Conservation (phyloP, 208 protist species). For the Leishmania guyanensis region DNA sequence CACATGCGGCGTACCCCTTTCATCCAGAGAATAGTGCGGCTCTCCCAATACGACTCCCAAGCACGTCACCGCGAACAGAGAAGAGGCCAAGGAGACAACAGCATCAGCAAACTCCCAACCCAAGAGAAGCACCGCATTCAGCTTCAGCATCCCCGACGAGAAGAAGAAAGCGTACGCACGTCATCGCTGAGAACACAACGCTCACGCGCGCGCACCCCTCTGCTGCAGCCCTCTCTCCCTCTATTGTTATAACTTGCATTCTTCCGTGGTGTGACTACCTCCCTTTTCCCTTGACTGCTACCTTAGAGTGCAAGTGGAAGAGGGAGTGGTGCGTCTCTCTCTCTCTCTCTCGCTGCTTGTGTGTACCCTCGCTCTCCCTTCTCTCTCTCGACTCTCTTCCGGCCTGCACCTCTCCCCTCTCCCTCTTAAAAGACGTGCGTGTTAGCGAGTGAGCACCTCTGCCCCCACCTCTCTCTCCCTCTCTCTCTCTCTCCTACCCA, state of each 20-base stretch:
- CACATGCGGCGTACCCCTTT: too few species aligned
- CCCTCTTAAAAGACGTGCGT: background rate
- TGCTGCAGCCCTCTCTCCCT: background rate
- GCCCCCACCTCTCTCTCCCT: background rate
- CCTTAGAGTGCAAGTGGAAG: background rate
- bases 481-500: background rate
- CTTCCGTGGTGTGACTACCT: background rate
- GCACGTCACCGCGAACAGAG: background rate
- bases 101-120: background rate
- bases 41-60: background rate
- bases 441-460: background rate
- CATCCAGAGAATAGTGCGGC: too few species aligned
- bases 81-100: background rate
- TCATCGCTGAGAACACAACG: background rate
- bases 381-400: background rate
- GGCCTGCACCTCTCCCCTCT: background rate
- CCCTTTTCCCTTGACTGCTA: background rate
- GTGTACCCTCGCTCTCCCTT: background rate
- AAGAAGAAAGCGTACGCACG: background rate
- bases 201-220: background rate
- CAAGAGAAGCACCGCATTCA: background rate
- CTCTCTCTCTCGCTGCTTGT: background rate
- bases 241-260: background rate
- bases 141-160: background rate
- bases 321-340: background rate